These are phyloP conservation scores for Solanum paucissectum DNA, from an alignment of 257 asterid species.

Conservation along the genomic window DNA sequence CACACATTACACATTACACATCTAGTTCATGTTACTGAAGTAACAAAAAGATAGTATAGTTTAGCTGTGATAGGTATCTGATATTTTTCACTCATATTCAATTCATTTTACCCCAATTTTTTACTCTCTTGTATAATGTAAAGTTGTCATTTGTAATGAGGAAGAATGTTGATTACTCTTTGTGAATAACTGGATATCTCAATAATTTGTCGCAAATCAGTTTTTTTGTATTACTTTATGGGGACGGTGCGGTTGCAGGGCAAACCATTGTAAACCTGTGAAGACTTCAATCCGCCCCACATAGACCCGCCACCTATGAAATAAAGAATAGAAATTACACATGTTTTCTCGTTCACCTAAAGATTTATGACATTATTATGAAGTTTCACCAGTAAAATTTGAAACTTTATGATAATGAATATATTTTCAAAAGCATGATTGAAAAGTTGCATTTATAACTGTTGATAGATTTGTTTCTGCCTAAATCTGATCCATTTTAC, in stretches of 20 bases:
- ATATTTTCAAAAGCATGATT: background rate
- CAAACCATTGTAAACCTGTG: too few species aligned
- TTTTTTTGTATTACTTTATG: background rate
- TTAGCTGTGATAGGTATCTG: background rate
- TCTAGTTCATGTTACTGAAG: background rate
- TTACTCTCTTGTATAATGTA: background rate
- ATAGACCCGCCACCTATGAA: too few species aligned
- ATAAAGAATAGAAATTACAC: background rate
- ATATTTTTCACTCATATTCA: background rate
- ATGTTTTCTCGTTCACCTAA: background rate
- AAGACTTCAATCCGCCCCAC: too few species aligned
- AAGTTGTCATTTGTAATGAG: background rate
- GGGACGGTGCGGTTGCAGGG: too few species aligned
- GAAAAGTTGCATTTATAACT: background rate
- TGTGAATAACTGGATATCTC: background rate
- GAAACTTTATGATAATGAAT: background rate
- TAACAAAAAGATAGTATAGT: background rate
- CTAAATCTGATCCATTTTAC: background rate
- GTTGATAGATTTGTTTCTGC: background rate
- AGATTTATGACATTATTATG: background rate
- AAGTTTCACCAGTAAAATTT: background rate
- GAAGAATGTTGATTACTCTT: background rate
- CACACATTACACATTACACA: background rate
- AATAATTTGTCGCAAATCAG: background rate
- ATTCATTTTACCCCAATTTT: background rate